Conservation (phyloP, 306 rosid genomes). For the Crataegus laevigata region DNA sequence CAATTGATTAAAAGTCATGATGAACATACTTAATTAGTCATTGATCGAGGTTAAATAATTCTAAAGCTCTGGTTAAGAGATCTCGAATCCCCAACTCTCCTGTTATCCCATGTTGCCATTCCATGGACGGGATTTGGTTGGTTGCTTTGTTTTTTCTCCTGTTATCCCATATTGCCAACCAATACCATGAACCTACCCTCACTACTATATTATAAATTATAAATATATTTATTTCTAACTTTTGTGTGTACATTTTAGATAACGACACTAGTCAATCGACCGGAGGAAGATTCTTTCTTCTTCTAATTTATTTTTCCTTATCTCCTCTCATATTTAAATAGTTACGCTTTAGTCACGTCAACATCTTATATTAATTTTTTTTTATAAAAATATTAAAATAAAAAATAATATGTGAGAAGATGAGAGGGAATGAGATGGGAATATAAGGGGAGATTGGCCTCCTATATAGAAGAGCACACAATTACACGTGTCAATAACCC, state of each 20-base stretch:
- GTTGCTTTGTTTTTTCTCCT: constrained; percentile 39
- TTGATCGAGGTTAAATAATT: constrained; percentile 38
- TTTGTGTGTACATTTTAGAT: constrained; percentile 2
- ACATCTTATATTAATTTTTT: too few relatives aligned
- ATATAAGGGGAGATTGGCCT: too few relatives aligned
- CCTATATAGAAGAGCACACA: constrained; percentile 13
- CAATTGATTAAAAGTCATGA: constrained; percentile 36
- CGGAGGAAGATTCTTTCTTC: too few relatives aligned
- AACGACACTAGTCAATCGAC: too few relatives aligned
- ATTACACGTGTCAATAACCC: constrained; percentile 29
- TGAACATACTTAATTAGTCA: constrained; percentile 15
- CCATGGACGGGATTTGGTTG: constrained; percentile 58
- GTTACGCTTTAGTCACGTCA: too few relatives aligned
- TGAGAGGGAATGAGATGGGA: too few relatives aligned
- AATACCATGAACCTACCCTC: constrained; percentile 39
- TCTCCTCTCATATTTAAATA: too few relatives aligned
- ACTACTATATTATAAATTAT: constrained; percentile 2
- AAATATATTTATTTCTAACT: neutral
- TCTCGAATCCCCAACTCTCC: constrained; percentile 58
- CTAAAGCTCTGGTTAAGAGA: constrained; percentile 30
- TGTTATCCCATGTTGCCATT: constrained; percentile 39
- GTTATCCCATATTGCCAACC: constrained; percentile 60
- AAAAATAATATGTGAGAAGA: too few relatives aligned
- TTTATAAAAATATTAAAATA: too few relatives aligned
- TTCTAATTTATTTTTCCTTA: too few relatives aligned